Evolutionary conservation across 2,329 filamentous ascomycete species (phyloP).

Genomic region (Metarhizium guizhouense): DNA sequence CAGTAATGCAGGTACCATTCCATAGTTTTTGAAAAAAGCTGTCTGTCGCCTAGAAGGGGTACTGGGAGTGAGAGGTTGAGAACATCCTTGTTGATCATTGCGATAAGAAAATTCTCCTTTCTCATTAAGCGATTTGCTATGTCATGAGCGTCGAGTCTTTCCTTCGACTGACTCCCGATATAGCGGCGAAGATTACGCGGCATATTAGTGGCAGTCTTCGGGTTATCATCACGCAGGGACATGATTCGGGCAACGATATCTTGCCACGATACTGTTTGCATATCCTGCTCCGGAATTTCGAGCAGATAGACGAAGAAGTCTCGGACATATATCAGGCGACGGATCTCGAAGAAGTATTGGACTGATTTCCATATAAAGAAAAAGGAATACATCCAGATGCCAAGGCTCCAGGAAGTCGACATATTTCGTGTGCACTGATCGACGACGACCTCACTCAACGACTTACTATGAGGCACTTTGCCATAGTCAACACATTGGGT

Average conservation of each 20-base stretch:
- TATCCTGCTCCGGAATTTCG: slow-evolving; percentile 72
- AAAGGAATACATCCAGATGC: slow-evolving; percentile 77
- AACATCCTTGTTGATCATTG: slow-evolving; percentile 94
- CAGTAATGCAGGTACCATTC: slow-evolving; percentile 89
- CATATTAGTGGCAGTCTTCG: slow-evolving; percentile 60
- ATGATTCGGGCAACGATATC: slow-evolving; percentile 81
- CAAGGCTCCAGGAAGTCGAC: slow-evolving; percentile 66
- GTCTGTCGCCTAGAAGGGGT: slow-evolving; percentile 69
- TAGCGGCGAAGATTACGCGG: slow-evolving; percentile 43
- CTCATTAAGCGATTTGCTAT: slow-evolving; percentile 97
- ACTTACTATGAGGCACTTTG: slow-evolving; percentile 57
- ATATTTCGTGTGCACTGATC: slow-evolving; percentile 68
- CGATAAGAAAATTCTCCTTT: slow-evolving; percentile 93
- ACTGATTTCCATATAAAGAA: slow-evolving; percentile 78
- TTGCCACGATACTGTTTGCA: slow-evolving; percentile 93
- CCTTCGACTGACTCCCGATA: slow-evolving; percentile 79
- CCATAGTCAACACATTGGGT: slow-evolving; percentile 79
- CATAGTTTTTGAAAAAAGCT: slow-evolving; percentile 80
- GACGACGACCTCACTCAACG: slow-evolving; percentile 47
- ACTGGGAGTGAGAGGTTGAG: slow-evolving; percentile 78
- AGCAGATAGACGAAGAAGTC: slow-evolving; percentile 80
- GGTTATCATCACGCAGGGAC: slow-evolving; percentile 73
- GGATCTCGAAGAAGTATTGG: slow-evolving; percentile 63
- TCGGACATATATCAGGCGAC: slow-evolving; percentile 66
- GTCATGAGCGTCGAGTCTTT: slow-evolving; percentile 89